phyloP scores from a whole-genome alignment of 352 stramenopile genomes.

The Globisporangium perplexum region DNA sequence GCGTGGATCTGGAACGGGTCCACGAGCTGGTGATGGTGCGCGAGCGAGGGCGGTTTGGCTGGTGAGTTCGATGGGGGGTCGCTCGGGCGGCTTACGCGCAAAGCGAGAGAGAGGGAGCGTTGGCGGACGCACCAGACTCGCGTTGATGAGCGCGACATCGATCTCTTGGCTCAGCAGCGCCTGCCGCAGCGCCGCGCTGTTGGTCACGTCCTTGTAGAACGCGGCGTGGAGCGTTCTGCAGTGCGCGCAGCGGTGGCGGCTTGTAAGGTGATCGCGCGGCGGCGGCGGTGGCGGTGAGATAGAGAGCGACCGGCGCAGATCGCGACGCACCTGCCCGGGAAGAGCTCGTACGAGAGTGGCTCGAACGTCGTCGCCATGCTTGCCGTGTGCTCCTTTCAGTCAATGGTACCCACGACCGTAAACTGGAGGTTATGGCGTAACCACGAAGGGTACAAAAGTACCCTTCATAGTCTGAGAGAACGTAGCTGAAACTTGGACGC shows the following conservation, averaged over 20 bases:
- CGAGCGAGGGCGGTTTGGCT: neutral
- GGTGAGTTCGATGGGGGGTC: neutral
- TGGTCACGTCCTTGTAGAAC: slow-evolving; percentile 72
- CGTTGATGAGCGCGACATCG: slow-evolving; percentile 71
- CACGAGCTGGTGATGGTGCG: slow-evolving; percentile 32
- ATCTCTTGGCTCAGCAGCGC: slow-evolving; percentile 56
- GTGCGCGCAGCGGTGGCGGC: slow-evolving; percentile 4
- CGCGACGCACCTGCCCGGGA: slow-evolving; percentile 53
- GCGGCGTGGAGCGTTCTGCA: slow-evolving; percentile 55
- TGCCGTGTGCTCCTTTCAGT: neutral
- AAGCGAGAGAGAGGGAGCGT: neutral
- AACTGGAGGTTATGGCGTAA: too few species aligned
- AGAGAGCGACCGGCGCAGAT: too few species aligned
- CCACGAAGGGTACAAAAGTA: too few species aligned
- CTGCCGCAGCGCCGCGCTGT: slow-evolving; percentile 50
- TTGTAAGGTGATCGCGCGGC: neutral
- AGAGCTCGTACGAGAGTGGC: slow-evolving; percentile 61
- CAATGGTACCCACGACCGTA: too few species aligned
- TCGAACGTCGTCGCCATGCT: slow-evolving; percentile 30
- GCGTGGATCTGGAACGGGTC: slow-evolving; percentile 74
- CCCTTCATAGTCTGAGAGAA: too few species aligned
- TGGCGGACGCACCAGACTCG: slow-evolving; percentile 35
- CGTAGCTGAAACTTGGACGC: too few species aligned
- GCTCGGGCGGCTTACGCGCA: too few species aligned
- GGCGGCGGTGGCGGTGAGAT: too few species aligned